Conservation (phyloP, 139 green algal species). For the Helicosporidium sp. region DNA sequence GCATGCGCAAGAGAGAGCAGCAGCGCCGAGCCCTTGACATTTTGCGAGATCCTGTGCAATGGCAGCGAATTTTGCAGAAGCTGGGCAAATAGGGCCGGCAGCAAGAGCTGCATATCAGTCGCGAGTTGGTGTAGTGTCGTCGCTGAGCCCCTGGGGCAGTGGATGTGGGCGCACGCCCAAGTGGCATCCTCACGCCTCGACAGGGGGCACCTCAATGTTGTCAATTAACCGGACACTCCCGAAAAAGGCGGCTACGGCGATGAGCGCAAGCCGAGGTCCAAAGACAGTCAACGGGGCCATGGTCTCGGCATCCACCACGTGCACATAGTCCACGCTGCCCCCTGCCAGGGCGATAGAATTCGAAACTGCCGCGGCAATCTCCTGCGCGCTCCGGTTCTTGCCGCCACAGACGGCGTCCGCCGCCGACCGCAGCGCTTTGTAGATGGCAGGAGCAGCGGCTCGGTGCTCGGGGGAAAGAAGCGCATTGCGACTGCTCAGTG, state of each 20-base stretch:
- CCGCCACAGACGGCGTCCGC: constrained; percentile 3
- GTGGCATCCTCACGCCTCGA: not conserved
- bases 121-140: no score
- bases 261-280: constrained; percentile 20
- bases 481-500: constrained; percentile 87
- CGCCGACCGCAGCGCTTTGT: constrained; percentile 19
- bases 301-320: constrained; percentile 43
- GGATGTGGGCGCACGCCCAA: no score
- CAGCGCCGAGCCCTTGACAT: no score
- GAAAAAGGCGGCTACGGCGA: constrained; percentile 66
- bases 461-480: constrained; percentile 46
- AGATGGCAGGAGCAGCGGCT: constrained; percentile 34
- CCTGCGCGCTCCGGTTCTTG: not conserved
- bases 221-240: constrained; percentile 80
- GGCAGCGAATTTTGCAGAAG: not conserved
- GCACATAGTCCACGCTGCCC: constrained; percentile 73
- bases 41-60: not conserved
- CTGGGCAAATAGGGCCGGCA: no score
- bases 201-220: constrained; percentile 58
- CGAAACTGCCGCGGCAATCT: no score
- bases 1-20: not conserved
- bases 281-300: no score
- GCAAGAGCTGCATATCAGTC: no score
- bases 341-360: no score
- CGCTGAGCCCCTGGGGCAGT: no score